Evolutionary conservation across 1,284 basidiomycete species (phyloP).

Genomic region (Apiotrichum brassicae): DNA sequence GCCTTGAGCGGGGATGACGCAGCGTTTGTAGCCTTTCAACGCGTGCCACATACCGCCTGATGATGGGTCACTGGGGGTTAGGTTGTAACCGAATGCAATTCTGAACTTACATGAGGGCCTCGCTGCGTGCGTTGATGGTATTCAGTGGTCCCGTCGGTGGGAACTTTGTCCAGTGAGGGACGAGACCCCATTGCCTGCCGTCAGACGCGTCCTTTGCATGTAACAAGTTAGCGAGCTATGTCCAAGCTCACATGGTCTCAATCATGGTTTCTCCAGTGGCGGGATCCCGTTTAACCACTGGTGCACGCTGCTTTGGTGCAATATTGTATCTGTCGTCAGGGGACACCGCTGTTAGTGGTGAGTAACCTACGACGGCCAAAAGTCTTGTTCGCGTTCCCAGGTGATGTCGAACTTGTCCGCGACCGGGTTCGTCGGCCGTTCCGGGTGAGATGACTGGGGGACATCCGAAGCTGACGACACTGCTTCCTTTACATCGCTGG

Average conservation of each 20-base stretch:
- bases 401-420: constrained; percentile 11
- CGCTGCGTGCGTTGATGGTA: constrained; percentile 84
- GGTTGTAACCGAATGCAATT: no score
- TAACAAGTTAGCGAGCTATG: no score
- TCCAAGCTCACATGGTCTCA: constrained; percentile 39
- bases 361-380: constrained; percentile 26
- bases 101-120: constrained; percentile 68
- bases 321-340: constrained; percentile 37
- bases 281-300: constrained; percentile 33
- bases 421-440: not conserved
- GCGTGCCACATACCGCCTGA: constrained; percentile 68
- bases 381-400: constrained; percentile 38
- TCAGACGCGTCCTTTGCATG: not conserved
- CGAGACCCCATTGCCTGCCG: constrained; percentile 80
- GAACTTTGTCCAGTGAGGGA: constrained; percentile 73
- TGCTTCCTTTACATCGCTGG: no score
- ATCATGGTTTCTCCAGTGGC: constrained; percentile 51
- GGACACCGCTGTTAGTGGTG: not conserved
- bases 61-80: constrained; percentile 31
- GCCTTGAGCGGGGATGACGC: constrained; percentile 70
- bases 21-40: constrained; percentile 70
- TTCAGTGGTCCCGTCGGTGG: constrained; percentile 61
- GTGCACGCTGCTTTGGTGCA: constrained; percentile 36
- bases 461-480: no score
- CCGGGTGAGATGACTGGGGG: not conserved